A percentile compares a stretch with the other conserved stretches of the same genome.
Conservation (phyloP, 2,329 filamentous ascomycete genomes). For the Xylariaceae sp. region DNA sequence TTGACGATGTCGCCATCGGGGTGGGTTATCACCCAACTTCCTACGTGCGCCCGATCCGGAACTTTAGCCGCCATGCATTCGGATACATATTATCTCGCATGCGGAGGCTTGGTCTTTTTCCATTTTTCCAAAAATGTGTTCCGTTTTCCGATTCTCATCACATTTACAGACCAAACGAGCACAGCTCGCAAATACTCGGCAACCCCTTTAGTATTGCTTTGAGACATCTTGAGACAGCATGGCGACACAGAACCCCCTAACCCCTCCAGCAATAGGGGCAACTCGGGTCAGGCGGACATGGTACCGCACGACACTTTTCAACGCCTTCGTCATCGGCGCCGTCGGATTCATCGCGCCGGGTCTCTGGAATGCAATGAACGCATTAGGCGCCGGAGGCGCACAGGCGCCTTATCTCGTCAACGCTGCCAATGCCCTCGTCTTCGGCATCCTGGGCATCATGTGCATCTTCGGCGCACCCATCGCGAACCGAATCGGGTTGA, state of each 20-base stretch:
- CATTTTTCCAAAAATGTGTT: background rate
- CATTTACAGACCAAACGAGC: background rate
- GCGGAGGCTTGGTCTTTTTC: background rate
- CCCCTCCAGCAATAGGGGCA: background rate
- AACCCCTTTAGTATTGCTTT: background rate
- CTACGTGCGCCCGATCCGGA: background rate
- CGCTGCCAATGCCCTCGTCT: constrained; percentile 35
- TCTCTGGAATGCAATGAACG: constrained; percentile 53
- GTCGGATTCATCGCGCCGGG: constrained; percentile 48
- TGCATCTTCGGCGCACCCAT: constrained; percentile 33
- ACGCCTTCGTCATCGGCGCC: constrained; percentile 47
- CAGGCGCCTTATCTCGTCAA: constrained; percentile 45
- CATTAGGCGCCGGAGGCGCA: constrained; percentile 47
- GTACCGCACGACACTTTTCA: constrained; percentile 49
- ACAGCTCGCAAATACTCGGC: background rate
- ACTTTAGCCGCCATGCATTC: background rate
- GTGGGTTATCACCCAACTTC: constrained; percentile 19
- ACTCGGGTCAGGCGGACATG: constrained; percentile 30
- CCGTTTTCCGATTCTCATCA: background rate
- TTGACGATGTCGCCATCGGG: constrained; percentile 21
- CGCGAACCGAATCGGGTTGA: constrained; percentile 33
- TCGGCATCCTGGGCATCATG: constrained; percentile 34
- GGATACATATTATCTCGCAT: background rate
- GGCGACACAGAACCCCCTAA: constrained; percentile 10
- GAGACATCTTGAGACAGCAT: constrained; percentile 13